These are phyloP conservation scores for Mortierella antarctica DNA, from an alignment of 192 early-diverging fungal genomes.

Conservation along the genomic window DNA sequence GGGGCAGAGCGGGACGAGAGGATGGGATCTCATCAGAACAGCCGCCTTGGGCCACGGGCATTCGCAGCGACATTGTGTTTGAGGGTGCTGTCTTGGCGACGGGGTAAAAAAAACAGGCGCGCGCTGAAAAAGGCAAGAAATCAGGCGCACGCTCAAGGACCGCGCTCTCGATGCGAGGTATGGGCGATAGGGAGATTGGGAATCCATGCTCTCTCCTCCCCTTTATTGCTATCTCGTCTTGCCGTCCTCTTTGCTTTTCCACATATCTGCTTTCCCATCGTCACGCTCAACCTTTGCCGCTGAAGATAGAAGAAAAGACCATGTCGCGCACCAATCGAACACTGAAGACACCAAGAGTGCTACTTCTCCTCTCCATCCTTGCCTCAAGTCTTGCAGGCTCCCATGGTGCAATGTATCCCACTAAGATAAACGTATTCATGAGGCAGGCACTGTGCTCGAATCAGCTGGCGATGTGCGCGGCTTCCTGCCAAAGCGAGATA, in stretches of 20 bases:
- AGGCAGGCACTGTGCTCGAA: conserved; percentile 24
- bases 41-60: too few relatives aligned
- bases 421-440: conserved; percentile 16
- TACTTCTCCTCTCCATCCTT: neutral
- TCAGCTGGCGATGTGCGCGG: conserved; percentile 23
- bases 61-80: too few relatives aligned
- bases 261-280: neutral
- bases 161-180: too few relatives aligned
- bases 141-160: too few relatives aligned
- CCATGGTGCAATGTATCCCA: neutral
- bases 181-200: too few relatives aligned
- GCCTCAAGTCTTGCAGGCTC: conserved; percentile 2
- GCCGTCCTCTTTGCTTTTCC: neutral
- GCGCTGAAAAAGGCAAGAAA: too few relatives aligned
- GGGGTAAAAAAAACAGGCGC: too few relatives aligned
- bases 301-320: neutral
- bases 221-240: neutral
- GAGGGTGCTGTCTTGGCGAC: too few relatives aligned
- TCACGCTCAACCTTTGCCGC: neutral
- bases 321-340: neutral
- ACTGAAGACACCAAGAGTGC: neutral
- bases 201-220: too few relatives aligned
- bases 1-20: too few relatives aligned
- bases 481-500: conserved; percentile 21
- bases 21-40: too few relatives aligned